Evolutionary conservation across 2,329 filamentous ascomycete genomes (phyloP).

Genomic region (Macrophomina phaseolina): DNA sequence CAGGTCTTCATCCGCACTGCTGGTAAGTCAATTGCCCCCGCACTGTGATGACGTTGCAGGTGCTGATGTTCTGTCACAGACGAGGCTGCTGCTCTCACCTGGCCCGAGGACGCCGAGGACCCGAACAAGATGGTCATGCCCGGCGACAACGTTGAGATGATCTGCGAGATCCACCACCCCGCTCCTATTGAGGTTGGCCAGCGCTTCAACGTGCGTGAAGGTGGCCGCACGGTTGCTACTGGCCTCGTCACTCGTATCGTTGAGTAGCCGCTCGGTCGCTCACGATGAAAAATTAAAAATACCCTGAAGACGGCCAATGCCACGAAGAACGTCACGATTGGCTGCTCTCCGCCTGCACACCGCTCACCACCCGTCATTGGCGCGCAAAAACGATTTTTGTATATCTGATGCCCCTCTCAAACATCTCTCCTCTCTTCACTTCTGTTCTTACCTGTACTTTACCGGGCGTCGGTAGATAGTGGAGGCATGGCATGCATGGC

Average conservation of each 20-base stretch:
- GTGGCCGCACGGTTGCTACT: slow-evolving; percentile 67
- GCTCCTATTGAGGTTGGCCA: slow-evolving; percentile 89
- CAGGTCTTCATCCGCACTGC: slow-evolving; percentile 96
- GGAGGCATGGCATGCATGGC: slow-evolving; percentile 25
- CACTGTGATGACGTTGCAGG: neutral
- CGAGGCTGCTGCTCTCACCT: slow-evolving; percentile 76
- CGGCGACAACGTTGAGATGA: slow-evolving; percentile 98
- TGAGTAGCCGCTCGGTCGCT: slow-evolving; percentile 34
- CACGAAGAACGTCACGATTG: slow-evolving; percentile 2
- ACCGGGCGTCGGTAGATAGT: slow-evolving; percentile 26
- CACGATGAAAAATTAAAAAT: slow-evolving; percentile 5
- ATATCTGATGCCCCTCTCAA: slow-evolving; percentile 6
- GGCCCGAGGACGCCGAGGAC: slow-evolving; percentile 83
- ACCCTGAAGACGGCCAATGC: slow-evolving; percentile 6
- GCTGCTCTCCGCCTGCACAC: slow-evolving; percentile 16
- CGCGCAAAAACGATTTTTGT: slow-evolving; percentile 16
- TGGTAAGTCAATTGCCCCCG: slow-evolving; percentile 60
- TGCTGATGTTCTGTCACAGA: slow-evolving; percentile 45
- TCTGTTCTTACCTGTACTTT: slow-evolving; percentile 25
- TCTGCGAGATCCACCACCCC: slow-evolving; percentile 82
- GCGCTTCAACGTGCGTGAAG: slow-evolving; percentile 98
- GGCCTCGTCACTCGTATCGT: slow-evolving; percentile 47
- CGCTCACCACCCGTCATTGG: slow-evolving; percentile 8
- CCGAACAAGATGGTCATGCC: slow-evolving; percentile 88
- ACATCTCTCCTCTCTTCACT: slow-evolving; percentile 23